Conservation (phyloP, 202 grass and related monocot species). For the Schoenoplectus tabernaemontani region DNA sequence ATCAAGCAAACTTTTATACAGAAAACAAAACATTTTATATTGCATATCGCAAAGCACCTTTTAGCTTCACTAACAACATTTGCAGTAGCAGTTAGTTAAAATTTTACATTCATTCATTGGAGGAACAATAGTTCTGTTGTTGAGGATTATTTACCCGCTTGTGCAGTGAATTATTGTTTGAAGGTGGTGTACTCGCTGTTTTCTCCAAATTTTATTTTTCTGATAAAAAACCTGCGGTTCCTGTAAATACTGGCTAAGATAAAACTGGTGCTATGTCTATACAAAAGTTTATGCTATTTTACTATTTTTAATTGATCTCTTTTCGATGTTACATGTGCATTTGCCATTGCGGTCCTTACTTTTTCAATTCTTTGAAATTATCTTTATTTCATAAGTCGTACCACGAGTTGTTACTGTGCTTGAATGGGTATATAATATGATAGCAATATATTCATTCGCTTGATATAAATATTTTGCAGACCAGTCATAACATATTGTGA, state of each 20-base stretch:
- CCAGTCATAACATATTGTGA: not conserved
- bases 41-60: conserved; percentile 15
- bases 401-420: not conserved
- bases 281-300: not conserved
- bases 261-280: not conserved
- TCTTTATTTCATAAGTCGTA: not conserved
- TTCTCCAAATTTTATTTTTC: not conserved
- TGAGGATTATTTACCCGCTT: too few relatives aligned
- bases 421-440: not conserved
- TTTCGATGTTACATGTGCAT: not conserved
- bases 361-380: not conserved
- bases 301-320: not conserved
- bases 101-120: not conserved
- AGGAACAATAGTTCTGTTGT: not conserved
- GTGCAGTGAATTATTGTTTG: not conserved
- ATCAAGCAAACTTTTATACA: conserved; percentile 20
- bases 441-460: too few relatives aligned
- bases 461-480: not conserved
- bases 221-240: not conserved
- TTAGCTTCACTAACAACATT: conserved; percentile 23
- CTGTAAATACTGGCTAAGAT: not conserved
- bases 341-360: not conserved
- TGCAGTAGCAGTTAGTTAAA: not conserved
- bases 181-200: not conserved
- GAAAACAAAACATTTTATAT: conserved; percentile 12